Evolutionary conservation across 768 basidiomycete genomes (phyloP).

Genomic region (Tricholoma furcatifolium): DNA sequence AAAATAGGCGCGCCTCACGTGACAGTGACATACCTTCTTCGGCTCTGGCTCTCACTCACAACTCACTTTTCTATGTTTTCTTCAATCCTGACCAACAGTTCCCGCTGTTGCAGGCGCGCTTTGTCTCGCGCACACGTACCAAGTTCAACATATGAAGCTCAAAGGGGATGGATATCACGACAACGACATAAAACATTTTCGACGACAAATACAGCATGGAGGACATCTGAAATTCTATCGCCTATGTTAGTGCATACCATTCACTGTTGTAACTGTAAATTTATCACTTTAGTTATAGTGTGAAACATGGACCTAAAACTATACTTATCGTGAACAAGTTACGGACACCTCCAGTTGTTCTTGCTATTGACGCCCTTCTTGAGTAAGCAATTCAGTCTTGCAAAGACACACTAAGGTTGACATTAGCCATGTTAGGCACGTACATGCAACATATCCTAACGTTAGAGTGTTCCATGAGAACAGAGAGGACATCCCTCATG

Average conservation of each 20-base stretch:
- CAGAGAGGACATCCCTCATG: constrained; percentile 61
- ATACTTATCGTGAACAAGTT: constrained; percentile 82
- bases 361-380: constrained; percentile 73
- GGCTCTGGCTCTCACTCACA: constrained; percentile 8
- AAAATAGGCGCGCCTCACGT: constrained; percentile 31
- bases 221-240: constrained; percentile 2
- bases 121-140: background rate
- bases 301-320: constrained; percentile 48
- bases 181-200: constrained; percentile 3
- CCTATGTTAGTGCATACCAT: constrained; percentile 14
- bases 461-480: constrained; percentile 69
- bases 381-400: constrained; percentile 41
- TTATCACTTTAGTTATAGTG: constrained; percentile 37
- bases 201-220: constrained; percentile 5
- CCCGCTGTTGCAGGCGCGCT: constrained; percentile 3
- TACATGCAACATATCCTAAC: constrained; percentile 54
- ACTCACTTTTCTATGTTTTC: constrained; percentile 14
- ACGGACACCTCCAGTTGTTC: constrained; percentile 72
- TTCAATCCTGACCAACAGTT: constrained; percentile 2
- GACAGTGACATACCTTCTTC: constrained; percentile 7
- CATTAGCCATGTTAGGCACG: constrained; percentile 42
- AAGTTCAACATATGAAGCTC: background rate
- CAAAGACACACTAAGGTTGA: background rate
- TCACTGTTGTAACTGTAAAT: background rate
- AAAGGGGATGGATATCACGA: background rate